Conservation (phyloP, 495 filamentous ascomycete genomes). For the Aspergillus incahuasiensis region DNA sequence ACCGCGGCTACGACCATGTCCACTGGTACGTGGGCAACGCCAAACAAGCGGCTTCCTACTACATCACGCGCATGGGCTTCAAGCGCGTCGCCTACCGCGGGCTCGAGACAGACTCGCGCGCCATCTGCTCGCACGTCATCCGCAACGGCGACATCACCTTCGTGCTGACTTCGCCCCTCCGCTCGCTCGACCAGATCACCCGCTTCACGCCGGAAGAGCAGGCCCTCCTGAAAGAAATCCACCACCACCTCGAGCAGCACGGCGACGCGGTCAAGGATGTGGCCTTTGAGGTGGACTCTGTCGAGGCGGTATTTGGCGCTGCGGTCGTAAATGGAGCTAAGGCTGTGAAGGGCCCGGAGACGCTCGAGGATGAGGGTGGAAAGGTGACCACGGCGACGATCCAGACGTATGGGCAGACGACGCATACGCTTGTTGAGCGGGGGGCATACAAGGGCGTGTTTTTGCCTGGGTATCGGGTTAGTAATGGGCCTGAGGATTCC, state of each 20-base stretch:
- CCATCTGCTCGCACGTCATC: slow-evolving; percentile 74
- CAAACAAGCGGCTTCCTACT: slow-evolving; percentile 85
- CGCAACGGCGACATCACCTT: slow-evolving; percentile 74
- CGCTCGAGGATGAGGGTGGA: slow-evolving; percentile 43
- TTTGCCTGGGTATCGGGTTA: slow-evolving; percentile 68
- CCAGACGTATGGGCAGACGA: slow-evolving; percentile 86
- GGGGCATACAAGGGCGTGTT: slow-evolving; percentile 63
- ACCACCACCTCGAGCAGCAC: slow-evolving; percentile 71
- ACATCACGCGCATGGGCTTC: slow-evolving; percentile 82
- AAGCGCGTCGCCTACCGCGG: slow-evolving; percentile 73
- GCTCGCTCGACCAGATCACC: slow-evolving; percentile 47
- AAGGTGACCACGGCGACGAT: slow-evolving; percentile 67
- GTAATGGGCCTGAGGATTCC: slow-evolving; percentile 39
- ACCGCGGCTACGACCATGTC: slow-evolving; percentile 81
- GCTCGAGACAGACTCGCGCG: slow-evolving; percentile 77
- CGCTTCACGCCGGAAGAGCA: slow-evolving; percentile 53
- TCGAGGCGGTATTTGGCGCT: slow-evolving; percentile 63
- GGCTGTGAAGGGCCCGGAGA: slow-evolving; percentile 53
- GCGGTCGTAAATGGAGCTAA: slow-evolving; percentile 68
- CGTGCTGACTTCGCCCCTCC: slow-evolving; percentile 77
- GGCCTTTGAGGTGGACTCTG: slow-evolving; percentile 84
- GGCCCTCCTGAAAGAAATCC: slow-evolving; percentile 59
- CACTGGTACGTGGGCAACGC: slow-evolving; percentile 96
- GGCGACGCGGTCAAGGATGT: slow-evolving; percentile 92
- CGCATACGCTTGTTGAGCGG: slow-evolving; percentile 78